Base-by-base conservation (phyloP, 2,329 filamentous ascomycete species). In the Verticillium dahliae region DNA sequence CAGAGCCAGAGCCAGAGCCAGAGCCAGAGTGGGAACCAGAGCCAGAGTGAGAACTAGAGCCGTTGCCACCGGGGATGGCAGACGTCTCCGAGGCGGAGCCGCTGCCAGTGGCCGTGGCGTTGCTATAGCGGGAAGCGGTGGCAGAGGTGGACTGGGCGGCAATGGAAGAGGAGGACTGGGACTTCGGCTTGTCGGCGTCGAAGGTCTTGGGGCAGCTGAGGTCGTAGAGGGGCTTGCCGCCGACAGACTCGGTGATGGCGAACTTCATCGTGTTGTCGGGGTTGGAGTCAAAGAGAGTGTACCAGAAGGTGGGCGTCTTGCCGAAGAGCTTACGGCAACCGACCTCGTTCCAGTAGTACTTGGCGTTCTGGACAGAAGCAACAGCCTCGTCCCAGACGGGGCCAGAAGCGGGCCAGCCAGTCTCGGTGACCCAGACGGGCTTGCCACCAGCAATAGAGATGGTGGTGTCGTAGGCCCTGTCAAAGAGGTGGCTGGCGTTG, bases 381-480 rank as follows among this genome's bases (percentile, higher is more conserved):
- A 81, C 78, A 60, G 83, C 86, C 72, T 80, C 67, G 59, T 85
- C 84, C 74, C 80, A 81, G 58, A 76, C 75, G 11, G 76, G 70
- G 45, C 87, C 87, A 39, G 71, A 74, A 58, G 78, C 76, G 58
- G 87, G 87, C 86, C 86, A 90, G 68, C 87, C 86, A 13, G 84
- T 87, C 79, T 89, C 86, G 22, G 84, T 85, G 56, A 87, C 77
- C 81, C 85, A 85, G 68, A 87, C 79, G 64, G 78, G 80, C 76
- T 84, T 84, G 68, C 76, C 79, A 34, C 72, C 71, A 67, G 80
- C 79, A 56, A 79, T 82, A 41, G 72, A 78, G 58, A 75, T 56
- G 64, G 78, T 76, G 59, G 75, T 75, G 56, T 79, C 68, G 69
- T 74, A 81, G 54, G 80, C 80, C 61, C 68, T 69, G 71, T 81